Percentiles rank a stretch among this genome's conserved stretches.
Conservation (phyloP, 2,329 filamentous ascomycete species). For the Chalaropsis thielavioides region DNA sequence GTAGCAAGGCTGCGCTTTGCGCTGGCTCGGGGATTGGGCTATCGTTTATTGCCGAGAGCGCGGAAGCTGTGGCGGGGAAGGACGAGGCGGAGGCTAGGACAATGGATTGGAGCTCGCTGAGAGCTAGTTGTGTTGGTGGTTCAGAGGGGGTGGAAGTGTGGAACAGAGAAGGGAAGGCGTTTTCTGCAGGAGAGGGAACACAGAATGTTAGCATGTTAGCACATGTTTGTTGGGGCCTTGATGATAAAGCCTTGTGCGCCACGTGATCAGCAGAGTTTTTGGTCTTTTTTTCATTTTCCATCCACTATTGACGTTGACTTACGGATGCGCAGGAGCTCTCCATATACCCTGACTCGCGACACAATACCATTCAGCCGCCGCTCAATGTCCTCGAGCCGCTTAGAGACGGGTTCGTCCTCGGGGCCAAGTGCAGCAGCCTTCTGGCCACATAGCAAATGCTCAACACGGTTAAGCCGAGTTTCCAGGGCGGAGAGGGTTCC, state of each 20-base stretch:
- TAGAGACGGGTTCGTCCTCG: slow-evolving; percentile 29
- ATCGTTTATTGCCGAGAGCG: slow-evolving; percentile 42
- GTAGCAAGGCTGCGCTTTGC: slow-evolving; percentile 41
- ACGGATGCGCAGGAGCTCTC: slow-evolving; percentile 47
- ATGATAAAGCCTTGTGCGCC: neutral
- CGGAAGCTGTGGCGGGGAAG: slow-evolving; percentile 42
- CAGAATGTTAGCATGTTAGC: neutral
- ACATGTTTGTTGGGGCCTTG: neutral
- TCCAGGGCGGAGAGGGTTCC: slow-evolving; percentile 43
- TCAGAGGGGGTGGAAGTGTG: slow-evolving; percentile 31
- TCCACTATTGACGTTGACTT: slow-evolving; percentile 21
- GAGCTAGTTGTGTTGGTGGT: slow-evolving; percentile 38
- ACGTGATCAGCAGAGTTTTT: neutral
- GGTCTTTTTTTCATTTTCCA: neutral
- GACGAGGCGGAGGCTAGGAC: slow-evolving; percentile 42
- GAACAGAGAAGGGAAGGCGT: slow-evolving; percentile 41
- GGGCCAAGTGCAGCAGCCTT: slow-evolving; percentile 21
- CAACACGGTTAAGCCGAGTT: slow-evolving; percentile 43
- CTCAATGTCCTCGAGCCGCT: slow-evolving; percentile 37
- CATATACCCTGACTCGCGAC: slow-evolving; percentile 40
- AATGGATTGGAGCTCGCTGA: slow-evolving; percentile 37
- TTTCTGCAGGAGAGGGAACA: slow-evolving; percentile 29
- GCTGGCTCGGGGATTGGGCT: slow-evolving; percentile 41
- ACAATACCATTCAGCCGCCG: slow-evolving; percentile 37
- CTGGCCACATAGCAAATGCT: slow-evolving; percentile 41